phyloP scores from a whole-genome alignment of 768 basidiomycete species.

The Nidularia sp. region DNA sequence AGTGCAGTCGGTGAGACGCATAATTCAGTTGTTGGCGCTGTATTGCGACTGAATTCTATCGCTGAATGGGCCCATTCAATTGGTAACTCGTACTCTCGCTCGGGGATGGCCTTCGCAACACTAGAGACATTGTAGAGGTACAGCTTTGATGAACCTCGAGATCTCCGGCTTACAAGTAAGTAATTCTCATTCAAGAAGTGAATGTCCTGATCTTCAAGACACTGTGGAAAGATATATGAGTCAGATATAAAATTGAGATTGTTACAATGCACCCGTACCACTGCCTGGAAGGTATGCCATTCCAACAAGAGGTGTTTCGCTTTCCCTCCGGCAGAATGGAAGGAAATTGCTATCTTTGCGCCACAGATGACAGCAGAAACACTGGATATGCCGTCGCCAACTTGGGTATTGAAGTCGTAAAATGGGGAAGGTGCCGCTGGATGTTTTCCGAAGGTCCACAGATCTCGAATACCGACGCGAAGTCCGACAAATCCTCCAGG shows the following conservation, averaged over 20 bases:
- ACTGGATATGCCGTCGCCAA: conserved; percentile 26
- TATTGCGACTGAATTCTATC: conserved; percentile 47
- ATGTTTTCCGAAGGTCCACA: conserved; percentile 56
- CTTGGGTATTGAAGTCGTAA: conserved; percentile 37
- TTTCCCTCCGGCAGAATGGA: conserved; percentile 35
- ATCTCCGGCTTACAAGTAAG: conserved; percentile 37
- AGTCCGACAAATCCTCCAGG: conserved; percentile 37
- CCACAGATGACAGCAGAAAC: conserved; percentile 37
- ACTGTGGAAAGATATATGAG: conserved; percentile 24
- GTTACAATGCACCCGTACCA: conserved; percentile 28
- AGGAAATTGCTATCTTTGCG: conserved; percentile 35
- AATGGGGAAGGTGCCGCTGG: conserved; percentile 32
- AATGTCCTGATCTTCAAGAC: conserved; percentile 46
- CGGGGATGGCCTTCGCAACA: conserved; percentile 32
- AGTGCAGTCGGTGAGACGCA: conserved; percentile 36
- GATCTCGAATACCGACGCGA: conserved; percentile 49
- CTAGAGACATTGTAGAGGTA: conserved; percentile 44
- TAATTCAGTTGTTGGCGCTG: conserved; percentile 32
- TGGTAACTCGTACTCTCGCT: conserved; percentile 56
- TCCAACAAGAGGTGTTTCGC: conserved; percentile 44
- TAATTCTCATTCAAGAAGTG: conserved; percentile 39
- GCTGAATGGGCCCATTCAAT: conserved; percentile 42
- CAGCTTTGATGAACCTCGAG: conserved; percentile 30
- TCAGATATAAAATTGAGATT: background rate
- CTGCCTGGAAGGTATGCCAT: conserved; percentile 44